phyloP scores from a whole-genome alignment of 768 basidiomycete genomes.

The Podaxis pistillaris region DNA sequence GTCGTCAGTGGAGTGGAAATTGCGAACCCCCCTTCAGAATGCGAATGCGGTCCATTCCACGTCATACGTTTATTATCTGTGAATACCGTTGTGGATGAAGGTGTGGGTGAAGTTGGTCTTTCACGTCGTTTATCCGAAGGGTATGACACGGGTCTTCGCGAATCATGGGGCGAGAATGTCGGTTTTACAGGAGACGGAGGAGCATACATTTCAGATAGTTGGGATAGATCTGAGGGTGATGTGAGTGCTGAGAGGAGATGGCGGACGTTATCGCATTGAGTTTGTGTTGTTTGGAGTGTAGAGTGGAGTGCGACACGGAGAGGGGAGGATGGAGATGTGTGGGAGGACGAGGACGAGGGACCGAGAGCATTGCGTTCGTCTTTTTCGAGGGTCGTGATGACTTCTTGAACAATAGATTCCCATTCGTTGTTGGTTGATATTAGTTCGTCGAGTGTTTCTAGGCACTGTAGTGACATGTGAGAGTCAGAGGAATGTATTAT shows the following conservation, averaged over 20 bases:
- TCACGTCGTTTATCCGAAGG: slow-evolving; percentile 31
- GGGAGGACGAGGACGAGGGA: slow-evolving; percentile 32
- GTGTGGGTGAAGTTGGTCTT: background rate
- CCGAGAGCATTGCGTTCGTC: slow-evolving; percentile 51
- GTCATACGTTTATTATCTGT: slow-evolving; percentile 58
- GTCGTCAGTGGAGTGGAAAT: slow-evolving; percentile 42
- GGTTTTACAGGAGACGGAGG: slow-evolving; percentile 60
- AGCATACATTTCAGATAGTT: slow-evolving; percentile 86
- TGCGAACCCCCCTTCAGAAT: slow-evolving; percentile 19
- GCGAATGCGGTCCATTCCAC: slow-evolving; percentile 63
- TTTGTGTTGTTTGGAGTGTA: slow-evolving; percentile 72
- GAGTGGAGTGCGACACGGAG: slow-evolving; percentile 73
- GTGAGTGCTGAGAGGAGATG: slow-evolving; percentile 77
- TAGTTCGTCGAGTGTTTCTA: slow-evolving; percentile 65
- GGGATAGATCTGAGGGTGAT: slow-evolving; percentile 66
- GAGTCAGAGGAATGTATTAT: slow-evolving; percentile 4
- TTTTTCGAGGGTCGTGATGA: slow-evolving; percentile 60
- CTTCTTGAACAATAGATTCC: slow-evolving; percentile 74
- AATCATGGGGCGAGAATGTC: slow-evolving; percentile 26
- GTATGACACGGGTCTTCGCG: slow-evolving; percentile 39
- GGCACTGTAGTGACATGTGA: slow-evolving; percentile 44
- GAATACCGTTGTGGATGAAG: slow-evolving; percentile 21
- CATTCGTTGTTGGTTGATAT: slow-evolving; percentile 66
- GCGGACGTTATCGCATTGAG: slow-evolving; percentile 80
- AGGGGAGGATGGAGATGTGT: slow-evolving; percentile 50